phyloP scores from a whole-genome alignment of 2,329 filamentous ascomycete species.

The Fusarium graminum region DNA sequence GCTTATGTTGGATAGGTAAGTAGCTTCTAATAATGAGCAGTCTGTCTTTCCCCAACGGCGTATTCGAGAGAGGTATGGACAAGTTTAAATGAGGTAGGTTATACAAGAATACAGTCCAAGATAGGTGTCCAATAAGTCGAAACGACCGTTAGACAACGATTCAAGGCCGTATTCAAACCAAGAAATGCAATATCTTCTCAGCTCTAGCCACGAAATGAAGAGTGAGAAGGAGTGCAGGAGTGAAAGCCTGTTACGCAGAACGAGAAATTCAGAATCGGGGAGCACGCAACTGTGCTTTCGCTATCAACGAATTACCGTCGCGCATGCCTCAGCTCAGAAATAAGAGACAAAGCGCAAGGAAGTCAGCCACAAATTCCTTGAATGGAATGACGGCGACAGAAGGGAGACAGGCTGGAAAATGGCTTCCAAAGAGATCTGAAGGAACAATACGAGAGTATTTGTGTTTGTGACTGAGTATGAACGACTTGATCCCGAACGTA shows the following conservation, averaged over 20 bases:
- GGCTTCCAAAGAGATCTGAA: constrained; percentile 8
- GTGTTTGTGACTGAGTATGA: constrained; percentile 28
- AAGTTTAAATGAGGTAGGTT: constrained; percentile 32
- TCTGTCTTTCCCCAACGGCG: constrained; percentile 16
- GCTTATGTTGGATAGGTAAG: constrained; percentile 16
- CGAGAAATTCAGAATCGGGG: constrained; percentile 32
- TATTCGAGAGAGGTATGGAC: constrained; percentile 21
- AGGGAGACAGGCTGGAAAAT: constrained; percentile 23
- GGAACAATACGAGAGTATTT: constrained; percentile 22
- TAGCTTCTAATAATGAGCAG: constrained; percentile 9
- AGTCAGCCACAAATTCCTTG: constrained; percentile 34
- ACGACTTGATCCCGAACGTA: constrained; percentile 17
- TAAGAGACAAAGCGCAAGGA: constrained; percentile 32
- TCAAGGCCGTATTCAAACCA: constrained; percentile 24
- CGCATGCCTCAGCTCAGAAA: constrained; percentile 43
- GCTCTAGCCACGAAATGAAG: constrained; percentile 36
- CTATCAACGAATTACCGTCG: constrained; percentile 33
- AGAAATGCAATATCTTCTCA: constrained; percentile 30
- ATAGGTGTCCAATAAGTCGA: constrained; percentile 24
- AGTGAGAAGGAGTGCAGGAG: constrained; percentile 28
- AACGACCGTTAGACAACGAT: constrained; percentile 28
- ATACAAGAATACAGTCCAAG: constrained; percentile 27
- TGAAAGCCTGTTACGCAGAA: constrained; percentile 30
- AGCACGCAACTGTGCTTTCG: constrained; percentile 43
- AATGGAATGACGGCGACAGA: constrained; percentile 25